Evolutionary conservation across 768 basidiomycete species (phyloP), one percentile per base, ranked within the genome.

Genomic region (Tubosaeta sp.): DNA sequence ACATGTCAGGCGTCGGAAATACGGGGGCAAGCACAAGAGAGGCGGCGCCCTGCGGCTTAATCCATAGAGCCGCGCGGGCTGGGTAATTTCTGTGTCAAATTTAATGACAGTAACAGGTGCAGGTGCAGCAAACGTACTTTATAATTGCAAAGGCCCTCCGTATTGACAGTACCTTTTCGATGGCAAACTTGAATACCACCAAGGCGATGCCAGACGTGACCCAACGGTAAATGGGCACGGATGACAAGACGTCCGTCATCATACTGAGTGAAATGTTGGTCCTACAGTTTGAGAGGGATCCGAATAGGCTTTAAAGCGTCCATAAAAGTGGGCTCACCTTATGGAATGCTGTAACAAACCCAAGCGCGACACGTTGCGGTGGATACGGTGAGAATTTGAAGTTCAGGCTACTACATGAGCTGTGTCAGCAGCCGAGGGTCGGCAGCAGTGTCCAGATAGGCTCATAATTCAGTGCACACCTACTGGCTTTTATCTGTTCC

Each of bases 1-100:
- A 54, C 42, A 67, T 68, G 13, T 62, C 62, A 6, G 64, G 64
- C 22, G 65, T 59, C 2, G 76, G 76, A 49, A 70, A 77, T 18
- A 53, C 55, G 1, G 64, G 41, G 0, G 63, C 73, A 1, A 69
- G 1, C 0, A 66, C 34, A 6, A 72, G 35, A 5, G 69, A 45
- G 0, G 62, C 1, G 8, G 63, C 16, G 4, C 64, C 57, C 38
- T 72, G 69, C 0, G 76, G 74, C 35, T 68, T 54, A 19, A 76
- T 1, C 69, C 68, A 71, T 47, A 59, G 31, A 9, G 47, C 2
- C 22, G 27, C 8, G 3, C 49, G 52, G 1, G 67, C 65, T 4
- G 66, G 67, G 36, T 2, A 56, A 34, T 52, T 44, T 25, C 65
- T 65, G 18, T 21, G n/a, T 3, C 9, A 18, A 38, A 10, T 22